Percentiles rank a stretch among this genome's conserved stretches.
Evolutionary conservation across 257 asterid species (phyloP).

Genomic region (Gentiana straminea): DNA sequence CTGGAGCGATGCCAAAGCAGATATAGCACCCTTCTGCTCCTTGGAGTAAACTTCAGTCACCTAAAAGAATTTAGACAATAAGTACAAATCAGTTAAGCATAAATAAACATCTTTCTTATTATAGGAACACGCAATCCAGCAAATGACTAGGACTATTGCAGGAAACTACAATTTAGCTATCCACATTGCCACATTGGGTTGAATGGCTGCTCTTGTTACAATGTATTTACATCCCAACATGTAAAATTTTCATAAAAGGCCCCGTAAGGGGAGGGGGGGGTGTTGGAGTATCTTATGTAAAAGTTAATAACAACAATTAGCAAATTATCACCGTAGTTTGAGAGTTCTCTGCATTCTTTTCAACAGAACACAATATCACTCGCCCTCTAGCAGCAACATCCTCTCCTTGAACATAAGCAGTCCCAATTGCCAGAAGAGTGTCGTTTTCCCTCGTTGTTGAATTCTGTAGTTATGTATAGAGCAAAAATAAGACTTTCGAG

Average conservation of each 20-base stretch:
- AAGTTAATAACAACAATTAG: background rate
- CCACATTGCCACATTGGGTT: too few species aligned
- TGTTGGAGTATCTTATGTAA: background rate
- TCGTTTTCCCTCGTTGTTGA: slow-evolving; percentile 70
- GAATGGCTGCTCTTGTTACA: too few species aligned
- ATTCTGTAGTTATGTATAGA: slow-evolving; percentile 36
- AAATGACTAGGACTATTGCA: slow-evolving; percentile 5
- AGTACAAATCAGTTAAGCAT: slow-evolving; percentile 4
- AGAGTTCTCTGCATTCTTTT: slow-evolving; percentile 49
- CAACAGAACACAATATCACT: slow-evolving; percentile 68
- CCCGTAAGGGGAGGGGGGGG: background rate
- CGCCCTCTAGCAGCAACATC: slow-evolving; percentile 99
- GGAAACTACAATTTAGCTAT: background rate
- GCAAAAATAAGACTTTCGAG: background rate
- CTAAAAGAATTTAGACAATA: slow-evolving; percentile 29
- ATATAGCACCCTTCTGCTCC: slow-evolving; percentile 98
- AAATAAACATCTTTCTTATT: background rate
- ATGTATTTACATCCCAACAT: too few species aligned
- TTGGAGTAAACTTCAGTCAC: slow-evolving; percentile 79
- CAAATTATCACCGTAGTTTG: slow-evolving; percentile 48
- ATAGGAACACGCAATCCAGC: background rate
- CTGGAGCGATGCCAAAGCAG: slow-evolving; percentile 95
- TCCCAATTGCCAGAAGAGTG: slow-evolving; percentile 90
- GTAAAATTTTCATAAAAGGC: too few species aligned
- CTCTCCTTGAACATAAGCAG: slow-evolving; percentile 98